Base-by-base conservation (phyloP, 1,284 basidiomycete species). In the Stygiomarasmius scandens region DNA sequence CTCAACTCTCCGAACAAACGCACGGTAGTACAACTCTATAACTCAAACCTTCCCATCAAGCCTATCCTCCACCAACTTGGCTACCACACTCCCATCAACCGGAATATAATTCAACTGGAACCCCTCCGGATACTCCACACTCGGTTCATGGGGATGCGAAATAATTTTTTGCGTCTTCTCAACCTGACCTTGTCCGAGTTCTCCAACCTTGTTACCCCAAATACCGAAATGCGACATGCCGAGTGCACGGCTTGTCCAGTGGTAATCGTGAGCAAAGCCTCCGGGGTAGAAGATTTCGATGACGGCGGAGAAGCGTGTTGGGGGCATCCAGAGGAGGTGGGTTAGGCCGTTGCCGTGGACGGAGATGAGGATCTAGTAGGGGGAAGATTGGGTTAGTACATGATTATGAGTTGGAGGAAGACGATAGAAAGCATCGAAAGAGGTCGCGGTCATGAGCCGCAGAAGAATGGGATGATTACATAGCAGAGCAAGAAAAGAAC, bases 221-320 rank as follows among this genome's bases (percentile, higher is more conserved):
- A 87, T 73, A 2, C 82, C 86, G 59, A 83, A 85, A 67, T 89
- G 80, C n/a, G 69, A 76, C 71, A 87, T 82, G 11, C 84, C 84
- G 22, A 89, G 69, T 0, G 84, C 80, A 23, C 78, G 73, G 0
- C 85, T 72, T 8, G 81, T 82, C 77, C 80, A 83, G 67, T 86
- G 82, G 66, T 89, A 89, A 69, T 89, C 86, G 63, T 83, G 77
- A 9, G 38, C 83, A 69, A 85, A 89, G 1, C 86, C 87, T 12
- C 69, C 72, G 11, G 86, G 84, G 63, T 74, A 85, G 71, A 87
- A 86, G 51, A 89, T 82, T 69, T 89, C 87, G 64, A 89, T 84
- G 16, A 85, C 82, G 6, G 81, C 77, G 36, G 81, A 75, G 47
- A 78, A 70, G 1, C 75, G 75, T 0, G 80, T 81, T 4, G 77